phyloP scores from a whole-genome alignment of 2,329 filamentous ascomycete species.

The Colletotrichum chrysophilum region DNA sequence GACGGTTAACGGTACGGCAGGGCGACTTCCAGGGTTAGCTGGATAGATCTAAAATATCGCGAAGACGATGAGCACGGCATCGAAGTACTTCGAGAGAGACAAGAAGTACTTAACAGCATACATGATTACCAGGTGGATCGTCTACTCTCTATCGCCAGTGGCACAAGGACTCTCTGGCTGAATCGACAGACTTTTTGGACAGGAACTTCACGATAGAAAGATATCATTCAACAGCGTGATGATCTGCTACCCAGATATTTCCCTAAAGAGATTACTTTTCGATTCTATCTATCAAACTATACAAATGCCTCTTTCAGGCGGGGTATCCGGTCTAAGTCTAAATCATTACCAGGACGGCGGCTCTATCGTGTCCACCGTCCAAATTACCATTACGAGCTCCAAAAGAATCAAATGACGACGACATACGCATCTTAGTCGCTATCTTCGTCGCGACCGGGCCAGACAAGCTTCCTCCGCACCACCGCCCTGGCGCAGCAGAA shows the following conservation, averaged over 20 bases:
- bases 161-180: accelerated
- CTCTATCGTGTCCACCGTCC: background rate
- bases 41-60: accelerated
- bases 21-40: background rate
- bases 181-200: no score
- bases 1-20: accelerated
- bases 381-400: background rate
- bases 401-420: accelerated
- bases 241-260: accelerated
- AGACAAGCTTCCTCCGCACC: slow-evolving; percentile 47
- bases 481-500: slow-evolving; percentile 48
- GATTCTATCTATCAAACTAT: background rate
- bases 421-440: background rate
- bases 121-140: slow-evolving; percentile 89
- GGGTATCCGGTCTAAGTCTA: background rate
- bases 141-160: slow-evolving; percentile 89
- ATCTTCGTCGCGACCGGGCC: slow-evolving; percentile 38
- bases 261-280: background rate
- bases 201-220: background rate
- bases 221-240: no score
- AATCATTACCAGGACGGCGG: background rate
- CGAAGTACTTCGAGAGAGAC: slow-evolving; percentile 84
- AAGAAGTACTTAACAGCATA: slow-evolving; percentile 91
- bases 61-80: background rate
- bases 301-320: background rate